Percentiles rank a stretch among this genome's conserved stretches.
Conservation (phyloP, 768 basidiomycete species). For the Leccinum pellstonianum region DNA sequence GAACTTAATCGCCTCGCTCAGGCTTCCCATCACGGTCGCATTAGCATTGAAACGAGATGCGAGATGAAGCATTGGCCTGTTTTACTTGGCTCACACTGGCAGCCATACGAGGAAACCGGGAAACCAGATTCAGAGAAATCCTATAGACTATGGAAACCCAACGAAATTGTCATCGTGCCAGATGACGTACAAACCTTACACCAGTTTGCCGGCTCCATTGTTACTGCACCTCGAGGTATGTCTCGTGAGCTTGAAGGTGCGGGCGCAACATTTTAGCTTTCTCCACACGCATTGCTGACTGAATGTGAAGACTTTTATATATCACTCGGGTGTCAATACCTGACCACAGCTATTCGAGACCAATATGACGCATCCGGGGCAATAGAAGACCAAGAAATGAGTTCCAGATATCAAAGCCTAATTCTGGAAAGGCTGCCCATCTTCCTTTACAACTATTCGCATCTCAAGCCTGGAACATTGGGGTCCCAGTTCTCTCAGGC, state of each 20-base stretch:
- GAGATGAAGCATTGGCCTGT: slow-evolving; percentile 68
- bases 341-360: slow-evolving; percentile 71
- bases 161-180: slow-evolving; percentile 65
- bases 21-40: background rate
- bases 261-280: background rate
- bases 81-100: slow-evolving; percentile 49
- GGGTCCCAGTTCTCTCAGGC: slow-evolving; percentile 52
- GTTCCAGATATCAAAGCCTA: slow-evolving; percentile 49
- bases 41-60: background rate
- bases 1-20: background rate
- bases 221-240: slow-evolving; percentile 81
- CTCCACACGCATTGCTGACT: background rate
- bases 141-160: slow-evolving; percentile 63
- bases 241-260: slow-evolving; percentile 84
- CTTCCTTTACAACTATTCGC: slow-evolving; percentile 82
- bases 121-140: slow-evolving; percentile 46
- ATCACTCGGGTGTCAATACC: slow-evolving; percentile 64
- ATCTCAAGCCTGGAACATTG: slow-evolving; percentile 53
- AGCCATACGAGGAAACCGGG: background rate
- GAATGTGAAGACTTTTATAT: slow-evolving; percentile 59
- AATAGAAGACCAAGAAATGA: slow-evolving; percentile 41
- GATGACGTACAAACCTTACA: slow-evolving; percentile 79
- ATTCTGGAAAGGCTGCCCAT: slow-evolving; percentile 79
- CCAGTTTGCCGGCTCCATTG: slow-evolving; percentile 68
- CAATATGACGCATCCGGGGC: slow-evolving; percentile 60